Percentiles rank a stretch among this genome's conserved stretches.
Evolutionary conservation across 2,329 filamentous ascomycete genomes (phyloP).

Genomic region (Geosmithia putterillii): DNA sequence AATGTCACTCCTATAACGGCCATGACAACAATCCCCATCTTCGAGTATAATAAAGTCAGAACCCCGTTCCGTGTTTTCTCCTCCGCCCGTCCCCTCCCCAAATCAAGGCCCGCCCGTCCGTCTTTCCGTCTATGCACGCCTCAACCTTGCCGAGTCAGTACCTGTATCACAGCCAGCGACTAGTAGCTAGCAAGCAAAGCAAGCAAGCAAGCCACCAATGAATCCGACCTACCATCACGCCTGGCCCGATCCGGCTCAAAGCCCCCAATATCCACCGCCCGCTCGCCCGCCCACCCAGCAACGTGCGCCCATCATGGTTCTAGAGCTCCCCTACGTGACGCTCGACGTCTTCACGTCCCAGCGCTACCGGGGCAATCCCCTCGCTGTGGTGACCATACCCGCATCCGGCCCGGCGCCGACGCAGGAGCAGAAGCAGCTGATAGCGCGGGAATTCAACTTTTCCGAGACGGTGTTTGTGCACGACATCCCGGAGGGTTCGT

Average conservation of each 20-base stretch:
- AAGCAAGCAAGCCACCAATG: too few species aligned
- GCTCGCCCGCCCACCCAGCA: too few species aligned
- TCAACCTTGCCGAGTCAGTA: background rate
- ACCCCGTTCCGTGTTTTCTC: too few species aligned
- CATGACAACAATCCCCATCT: too few species aligned
- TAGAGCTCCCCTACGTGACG: constrained; percentile 35
- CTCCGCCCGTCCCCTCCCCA: too few species aligned
- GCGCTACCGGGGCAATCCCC: constrained; percentile 43
- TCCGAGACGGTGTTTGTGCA: constrained; percentile 54
- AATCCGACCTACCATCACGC: too few species aligned
- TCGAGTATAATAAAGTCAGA: too few species aligned
- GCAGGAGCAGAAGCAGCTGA: constrained; percentile 40
- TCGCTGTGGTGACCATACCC: constrained; percentile 45
- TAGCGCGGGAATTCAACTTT: constrained; percentile 52
- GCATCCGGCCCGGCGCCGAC: constrained; percentile 23
- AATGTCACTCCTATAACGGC: too few species aligned
- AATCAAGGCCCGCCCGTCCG: background rate
- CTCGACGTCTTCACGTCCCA: constrained; percentile 45
- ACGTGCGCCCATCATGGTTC: background rate
- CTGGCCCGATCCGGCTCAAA: too few species aligned
- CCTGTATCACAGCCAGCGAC: too few species aligned
- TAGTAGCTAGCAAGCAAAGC: too few species aligned
- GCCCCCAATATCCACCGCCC: too few species aligned
- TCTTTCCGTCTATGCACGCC: background rate
- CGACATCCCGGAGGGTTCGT: constrained; percentile 14